These are phyloP conservation scores for Aspergillus sojae DNA, from an alignment of 2,329 filamentous ascomycete genomes.

Conservation along the genomic window DNA sequence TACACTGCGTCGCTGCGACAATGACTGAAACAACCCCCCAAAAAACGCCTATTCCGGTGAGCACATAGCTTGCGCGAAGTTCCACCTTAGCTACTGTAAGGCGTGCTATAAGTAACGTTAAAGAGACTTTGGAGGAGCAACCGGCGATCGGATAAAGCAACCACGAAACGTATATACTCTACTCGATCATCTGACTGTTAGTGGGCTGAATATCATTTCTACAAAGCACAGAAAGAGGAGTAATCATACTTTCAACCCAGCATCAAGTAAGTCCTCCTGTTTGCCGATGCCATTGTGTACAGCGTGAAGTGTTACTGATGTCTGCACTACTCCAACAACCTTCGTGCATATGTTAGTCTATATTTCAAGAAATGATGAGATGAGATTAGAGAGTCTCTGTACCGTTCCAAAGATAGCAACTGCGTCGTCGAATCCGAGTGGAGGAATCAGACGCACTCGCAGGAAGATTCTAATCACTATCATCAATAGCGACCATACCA, in stretches of 20 bases:
- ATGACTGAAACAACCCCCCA: not conserved
- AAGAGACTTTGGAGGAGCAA: constrained; percentile 1
- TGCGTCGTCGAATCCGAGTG: not conserved
- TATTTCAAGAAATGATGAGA: too few species aligned
- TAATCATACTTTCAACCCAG: not conserved
- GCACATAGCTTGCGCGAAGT: not conserved
- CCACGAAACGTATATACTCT: constrained; percentile 5
- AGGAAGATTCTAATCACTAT: not conserved
- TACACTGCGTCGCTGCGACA: not conserved
- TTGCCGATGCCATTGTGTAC: constrained; percentile 1
- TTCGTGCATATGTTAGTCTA: not conserved
- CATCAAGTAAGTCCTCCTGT: not conserved
- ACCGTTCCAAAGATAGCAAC: constrained; percentile 1
- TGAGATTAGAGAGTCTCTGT: not conserved
- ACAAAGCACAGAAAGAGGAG: too few species aligned
- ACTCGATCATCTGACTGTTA: not conserved
- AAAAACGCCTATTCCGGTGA: not conserved
- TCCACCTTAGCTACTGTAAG: not conserved
- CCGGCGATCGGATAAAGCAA: not conserved
- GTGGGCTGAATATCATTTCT: too few species aligned
- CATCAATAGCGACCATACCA: constrained; percentile 1
- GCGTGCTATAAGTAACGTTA: not conserved
- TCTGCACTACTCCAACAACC: constrained; percentile 1
- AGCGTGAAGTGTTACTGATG: not conserved
- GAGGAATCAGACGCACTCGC: not conserved